Percentiles rank a stretch among this genome's conserved stretches.
These are phyloP conservation scores for Chondrus crispus DNA, from an alignment of 23 red algal species.

Conservation along the genomic window DNA sequence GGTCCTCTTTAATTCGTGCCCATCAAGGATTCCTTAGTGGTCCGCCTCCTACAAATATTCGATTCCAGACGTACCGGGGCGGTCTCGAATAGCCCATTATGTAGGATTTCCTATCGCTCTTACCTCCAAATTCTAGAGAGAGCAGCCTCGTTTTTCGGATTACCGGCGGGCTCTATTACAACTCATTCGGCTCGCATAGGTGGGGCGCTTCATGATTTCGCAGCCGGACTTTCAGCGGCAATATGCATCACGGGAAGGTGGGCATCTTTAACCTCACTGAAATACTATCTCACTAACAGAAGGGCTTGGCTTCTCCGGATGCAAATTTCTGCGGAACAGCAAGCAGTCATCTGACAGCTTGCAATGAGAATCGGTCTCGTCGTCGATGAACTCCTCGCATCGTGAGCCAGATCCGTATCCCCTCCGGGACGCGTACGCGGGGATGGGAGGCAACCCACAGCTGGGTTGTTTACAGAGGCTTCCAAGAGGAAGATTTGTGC, in stretches of 20 bases:
- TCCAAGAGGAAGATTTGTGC: no score
- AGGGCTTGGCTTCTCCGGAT: not conserved
- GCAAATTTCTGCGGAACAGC: no score
- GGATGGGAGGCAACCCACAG: no score
- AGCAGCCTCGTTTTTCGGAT: not conserved
- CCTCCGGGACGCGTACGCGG: no score
- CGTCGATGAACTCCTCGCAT: no score
- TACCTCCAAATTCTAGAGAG: not conserved
- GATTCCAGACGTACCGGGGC: not conserved
- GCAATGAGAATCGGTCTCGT: no score
- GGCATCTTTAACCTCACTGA: not conserved
- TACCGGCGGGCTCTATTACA: not conserved
- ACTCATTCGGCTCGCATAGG: conserved; percentile 18
- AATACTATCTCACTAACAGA: not conserved
- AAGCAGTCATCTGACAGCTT: no score
- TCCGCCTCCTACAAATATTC: not conserved
- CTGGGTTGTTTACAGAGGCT: no score
- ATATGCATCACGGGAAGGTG: not conserved
- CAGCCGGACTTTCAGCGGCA: not conserved
- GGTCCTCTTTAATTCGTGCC: not conserved
- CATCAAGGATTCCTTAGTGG: not conserved
- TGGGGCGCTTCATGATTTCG: not conserved
- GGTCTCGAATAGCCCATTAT: not conserved
- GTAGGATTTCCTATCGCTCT: not conserved
- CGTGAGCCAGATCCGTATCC: no score